Base-by-base conservation (phyloP, 1,284 basidiomycete genomes). In the Sanghuangporus baumii region DNA sequence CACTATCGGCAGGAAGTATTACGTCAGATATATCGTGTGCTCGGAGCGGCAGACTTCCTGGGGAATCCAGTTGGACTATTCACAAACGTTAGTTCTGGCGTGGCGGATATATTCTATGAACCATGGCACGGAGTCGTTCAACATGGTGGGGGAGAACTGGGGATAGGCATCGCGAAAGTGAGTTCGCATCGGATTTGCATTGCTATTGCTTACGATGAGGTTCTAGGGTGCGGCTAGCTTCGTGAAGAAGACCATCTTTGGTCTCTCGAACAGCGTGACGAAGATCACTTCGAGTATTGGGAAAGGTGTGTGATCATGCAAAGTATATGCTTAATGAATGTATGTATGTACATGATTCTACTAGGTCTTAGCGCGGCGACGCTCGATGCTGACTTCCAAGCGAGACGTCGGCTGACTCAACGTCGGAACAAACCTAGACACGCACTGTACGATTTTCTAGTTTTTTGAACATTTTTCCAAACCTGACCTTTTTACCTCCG, bases 191-290 rank as follows among this genome's bases (percentile, higher is more conserved):
- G 8, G 38, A 69, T 3, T 52, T n/a, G 16, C 20, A 2, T 38
- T 59, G 5, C 34, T 57, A 26, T 16, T 63, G 20, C 16, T 52
- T 31, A 43, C 4, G 54, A 18, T n/a, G 23, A 46, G 31, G 3
- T 23, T 43, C 61, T 72, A 94, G 87, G 95, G 97, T 43, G 97
- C 97, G 0, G 96, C 97, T 8, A 98, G 94, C 73, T 96, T 99
- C 71, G 93, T 98, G 59, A 98, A 98, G 81, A 99, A 99, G 79
- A 98, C 96, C 0, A 93, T 98, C 11, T 99, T 98, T 71, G 97
- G 97, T 38, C 76, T 99, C 57, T 92, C 93, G 43, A 96, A 99
- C 73, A 96, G 93, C 72, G 83, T 99, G 74, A 96, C 96, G 31
- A 99, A 98, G 76, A 90, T 99, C 70, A 99, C 97, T 0, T 93